Base-by-base conservation (phyloP, 352 stramenopile genomes). In the Blastocystis sp. region DNA sequence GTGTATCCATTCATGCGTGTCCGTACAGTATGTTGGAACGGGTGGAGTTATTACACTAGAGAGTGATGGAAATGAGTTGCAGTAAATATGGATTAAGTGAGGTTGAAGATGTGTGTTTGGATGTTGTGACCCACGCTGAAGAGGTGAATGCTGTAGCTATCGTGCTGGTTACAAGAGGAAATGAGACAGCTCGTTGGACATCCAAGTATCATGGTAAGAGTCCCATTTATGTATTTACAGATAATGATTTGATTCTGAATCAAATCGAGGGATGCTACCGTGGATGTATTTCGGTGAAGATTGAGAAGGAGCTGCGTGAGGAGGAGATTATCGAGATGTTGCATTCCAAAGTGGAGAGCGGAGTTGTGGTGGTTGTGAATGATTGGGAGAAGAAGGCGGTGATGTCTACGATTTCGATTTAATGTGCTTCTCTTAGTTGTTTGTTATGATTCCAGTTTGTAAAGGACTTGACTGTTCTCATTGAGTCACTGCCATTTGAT, bases 161-260 rank as follows among this genome's bases (percentile, higher is more conserved):
- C 14, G 35, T 67, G 24, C 21, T 66, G 49, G 14, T 83, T 19
- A 83, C 46, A 3, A 52, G 39, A n/a, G 71, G 71, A 49, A 83
- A 83, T 56, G 71, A 83, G 49, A 27, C 58, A 16, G 91, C 91
- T 39, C 91, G 92, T 54, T 83, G 94, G 66, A 91, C 94, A 42
- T 86, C 90, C 78, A 95, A 95, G 88, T 95, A 93, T 89, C 92
- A 92, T 49, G 91, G 91, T 14, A 89, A 88, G 54, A 89, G 92
- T 89, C 92, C 92, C 39, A 94, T 95, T 58, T 90, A 95, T 37
- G 92, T 93, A 19, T 89, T 95, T 42, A 95, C 93, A 14, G 91
- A 83, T 37, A 67, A 83, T 43, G 71, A 14, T 37, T 32, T 52
- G 51, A 65, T 83, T 24, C 14, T 59, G 14, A 66, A 83, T 43